Percentiles rank a stretch among this genome's conserved stretches.
These are phyloP conservation scores for Ambrosiella xylebori DNA, from an alignment of 2,329 filamentous ascomycete genomes.

Conservation along the genomic window DNA sequence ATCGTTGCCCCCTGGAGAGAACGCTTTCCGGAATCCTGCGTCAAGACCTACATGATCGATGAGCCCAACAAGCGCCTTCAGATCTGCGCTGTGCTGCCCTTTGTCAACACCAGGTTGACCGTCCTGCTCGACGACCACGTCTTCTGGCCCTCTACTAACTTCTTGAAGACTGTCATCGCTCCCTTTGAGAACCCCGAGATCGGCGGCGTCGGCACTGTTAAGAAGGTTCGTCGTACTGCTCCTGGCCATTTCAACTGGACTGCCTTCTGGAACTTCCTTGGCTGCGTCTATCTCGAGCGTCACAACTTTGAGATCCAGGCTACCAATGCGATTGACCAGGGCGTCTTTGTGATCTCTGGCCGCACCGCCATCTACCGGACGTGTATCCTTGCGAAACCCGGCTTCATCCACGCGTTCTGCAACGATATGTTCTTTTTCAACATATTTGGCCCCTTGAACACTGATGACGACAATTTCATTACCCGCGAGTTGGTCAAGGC, in stretches of 20 bases:
- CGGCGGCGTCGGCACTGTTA: constrained; percentile 39
- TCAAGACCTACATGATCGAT: constrained; percentile 19
- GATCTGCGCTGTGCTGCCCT: constrained; percentile 23
- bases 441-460: constrained; percentile 27
- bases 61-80: constrained; percentile 33
- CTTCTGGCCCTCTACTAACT: constrained; percentile 26
- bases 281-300: constrained; percentile 39
- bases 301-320: constrained; percentile 45
- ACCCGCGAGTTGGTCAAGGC: constrained; percentile 34
- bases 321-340: constrained; percentile 39
- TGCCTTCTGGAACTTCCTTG: constrained; percentile 36
- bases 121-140: constrained; percentile 36
- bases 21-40: constrained; percentile 13
- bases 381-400: constrained; percentile 26
- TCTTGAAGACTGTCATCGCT: constrained; percentile 26
- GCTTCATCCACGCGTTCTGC: constrained; percentile 27
- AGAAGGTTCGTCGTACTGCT: constrained; percentile 29
- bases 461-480: constrained; percentile 45
- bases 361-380: constrained; percentile 36
- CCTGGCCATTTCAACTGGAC: constrained; percentile 17
- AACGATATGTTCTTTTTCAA: constrained; percentile 34
- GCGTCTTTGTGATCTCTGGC: constrained; percentile 40
- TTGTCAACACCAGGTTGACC: constrained; percentile 24
- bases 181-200: constrained; percentile 28
- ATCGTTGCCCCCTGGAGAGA: constrained; percentile 10